Percentiles rank a stretch among this genome's conserved stretches.
phyloP scores from a whole-genome alignment of 805 yeast species.

The Nakazawaea ambrosiae region DNA sequence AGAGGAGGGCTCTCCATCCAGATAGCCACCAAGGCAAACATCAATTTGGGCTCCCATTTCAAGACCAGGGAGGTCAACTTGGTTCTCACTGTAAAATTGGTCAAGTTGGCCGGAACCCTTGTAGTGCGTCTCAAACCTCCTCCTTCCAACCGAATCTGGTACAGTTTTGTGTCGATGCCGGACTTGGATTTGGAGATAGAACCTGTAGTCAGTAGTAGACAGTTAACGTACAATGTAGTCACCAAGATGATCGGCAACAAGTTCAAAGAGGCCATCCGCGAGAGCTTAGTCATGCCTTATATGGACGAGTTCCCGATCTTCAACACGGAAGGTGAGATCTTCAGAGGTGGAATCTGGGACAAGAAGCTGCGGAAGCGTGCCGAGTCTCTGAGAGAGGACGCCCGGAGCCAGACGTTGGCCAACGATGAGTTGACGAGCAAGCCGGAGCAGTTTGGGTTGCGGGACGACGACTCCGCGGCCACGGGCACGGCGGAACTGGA shows the following conservation, averaged over 20 bases:
- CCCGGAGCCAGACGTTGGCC: slow-evolving; percentile 1
- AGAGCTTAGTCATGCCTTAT: slow-evolving; percentile 75
- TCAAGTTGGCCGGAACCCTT: slow-evolving; percentile 67
- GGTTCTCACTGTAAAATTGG: slow-evolving; percentile 60
- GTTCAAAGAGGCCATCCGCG: slow-evolving; percentile 71
- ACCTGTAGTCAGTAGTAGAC: slow-evolving; percentile 85
- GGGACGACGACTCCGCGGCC: too few relatives aligned
- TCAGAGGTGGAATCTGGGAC: slow-evolving; percentile 94
- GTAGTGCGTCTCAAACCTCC: slow-evolving; percentile 74
- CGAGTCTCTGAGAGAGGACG: neutral
- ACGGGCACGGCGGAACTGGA: neutral
- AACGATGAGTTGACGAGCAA: slow-evolving; percentile 8
- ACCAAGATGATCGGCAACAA: slow-evolving; percentile 75
- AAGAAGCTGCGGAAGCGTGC: slow-evolving; percentile 15
- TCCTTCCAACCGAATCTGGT: slow-evolving; percentile 90
- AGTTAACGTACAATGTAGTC: slow-evolving; percentile 68
- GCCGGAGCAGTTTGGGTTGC: too few relatives aligned
- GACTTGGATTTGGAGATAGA: slow-evolving; percentile 67
- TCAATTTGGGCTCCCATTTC: slow-evolving; percentile 72
- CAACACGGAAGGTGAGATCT: slow-evolving; percentile 59
- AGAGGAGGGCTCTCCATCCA: slow-evolving; percentile 71
- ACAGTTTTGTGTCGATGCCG: slow-evolving; percentile 77
- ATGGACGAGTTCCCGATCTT: slow-evolving; percentile 84
- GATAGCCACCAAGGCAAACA: slow-evolving; percentile 71
- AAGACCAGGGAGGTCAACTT: slow-evolving; percentile 69